A percentile compares a stretch with the other conserved stretches of the same genome.
These are phyloP conservation scores for Phaeotremella skinneri DNA, from an alignment of 768 basidiomycete genomes.

Conservation along the genomic window DNA sequence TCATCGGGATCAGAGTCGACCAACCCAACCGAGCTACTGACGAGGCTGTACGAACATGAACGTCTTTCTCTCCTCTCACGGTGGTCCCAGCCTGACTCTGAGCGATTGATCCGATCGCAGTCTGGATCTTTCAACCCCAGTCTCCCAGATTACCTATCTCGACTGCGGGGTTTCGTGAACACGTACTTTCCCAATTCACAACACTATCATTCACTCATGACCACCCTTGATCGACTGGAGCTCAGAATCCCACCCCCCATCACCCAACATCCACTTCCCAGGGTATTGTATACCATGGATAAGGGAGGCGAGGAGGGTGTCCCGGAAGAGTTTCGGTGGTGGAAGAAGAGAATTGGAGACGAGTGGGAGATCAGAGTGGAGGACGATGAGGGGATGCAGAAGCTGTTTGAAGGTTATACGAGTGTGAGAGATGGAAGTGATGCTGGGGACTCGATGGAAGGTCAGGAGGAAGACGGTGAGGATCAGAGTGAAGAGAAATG, in stretches of 20 bases:
- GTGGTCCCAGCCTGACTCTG: not conserved
- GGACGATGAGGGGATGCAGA: slow-evolving; percentile 16
- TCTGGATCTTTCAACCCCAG: not conserved
- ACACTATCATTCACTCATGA: not conserved
- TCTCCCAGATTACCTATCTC: not conserved
- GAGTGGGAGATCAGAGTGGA: slow-evolving; percentile 18
- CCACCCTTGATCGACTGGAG: not conserved
- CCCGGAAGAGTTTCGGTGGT: slow-evolving; percentile 1
- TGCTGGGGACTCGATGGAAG: not conserved
- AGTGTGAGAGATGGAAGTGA: not conserved
- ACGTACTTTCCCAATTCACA: not conserved
- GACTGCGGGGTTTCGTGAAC: not conserved
- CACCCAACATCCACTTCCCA: not conserved
- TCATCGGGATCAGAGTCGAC: too few relatives aligned
- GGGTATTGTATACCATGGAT: not conserved
- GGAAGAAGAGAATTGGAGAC: slow-evolving; percentile 4
- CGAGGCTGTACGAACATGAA: too few relatives aligned
- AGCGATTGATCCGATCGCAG: not conserved
- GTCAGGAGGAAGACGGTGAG: not conserved
- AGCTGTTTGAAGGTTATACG: slow-evolving; percentile 9
- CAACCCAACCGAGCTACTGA: too few relatives aligned
- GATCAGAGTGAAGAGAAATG: slow-evolving; percentile 5
- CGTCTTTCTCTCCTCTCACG: not conserved
- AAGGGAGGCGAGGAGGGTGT: not conserved
- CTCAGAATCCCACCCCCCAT: not conserved